phyloP scores from a whole-genome alignment of 1,284 basidiomycete genomes.

The Cryptococcus deneoformans region DNA sequence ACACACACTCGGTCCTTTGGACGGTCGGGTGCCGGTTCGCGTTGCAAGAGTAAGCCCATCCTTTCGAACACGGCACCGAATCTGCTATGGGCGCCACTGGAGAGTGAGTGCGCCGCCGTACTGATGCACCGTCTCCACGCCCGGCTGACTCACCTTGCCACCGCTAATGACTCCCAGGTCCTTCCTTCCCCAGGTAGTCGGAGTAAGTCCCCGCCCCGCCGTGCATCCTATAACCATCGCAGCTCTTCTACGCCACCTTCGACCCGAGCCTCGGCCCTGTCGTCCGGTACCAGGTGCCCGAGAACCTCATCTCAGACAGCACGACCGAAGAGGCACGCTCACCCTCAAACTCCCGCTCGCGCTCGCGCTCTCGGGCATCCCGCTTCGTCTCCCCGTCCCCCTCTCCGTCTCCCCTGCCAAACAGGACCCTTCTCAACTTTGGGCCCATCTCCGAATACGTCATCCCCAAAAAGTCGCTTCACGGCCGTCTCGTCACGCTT shows the following conservation, averaged over 20 bases:
- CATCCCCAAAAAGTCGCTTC: constrained; percentile 79
- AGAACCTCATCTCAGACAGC: constrained; percentile 44
- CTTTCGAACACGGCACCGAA: neutral
- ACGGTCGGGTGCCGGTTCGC: no score
- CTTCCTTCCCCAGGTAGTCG: constrained; percentile 49
- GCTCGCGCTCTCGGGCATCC: constrained; percentile 23
- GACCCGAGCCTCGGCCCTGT: constrained; percentile 45
- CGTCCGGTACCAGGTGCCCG: constrained; percentile 49
- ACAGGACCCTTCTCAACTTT: constrained; percentile 72
- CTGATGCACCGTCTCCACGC: neutral
- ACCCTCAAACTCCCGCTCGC: constrained; percentile 19
- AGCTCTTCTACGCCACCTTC: constrained; percentile 51
- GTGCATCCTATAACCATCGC: neutral
- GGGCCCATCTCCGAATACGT: constrained; percentile 89
- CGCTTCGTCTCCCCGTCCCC: constrained; percentile 1
- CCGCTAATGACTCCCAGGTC: constrained; percentile 37
- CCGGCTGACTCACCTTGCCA: neutral
- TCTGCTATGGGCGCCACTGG: constrained; percentile 16
- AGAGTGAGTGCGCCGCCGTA: constrained; percentile 11
- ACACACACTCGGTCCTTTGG: no score
- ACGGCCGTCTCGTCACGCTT: constrained; percentile 76
- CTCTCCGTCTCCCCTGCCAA: neutral
- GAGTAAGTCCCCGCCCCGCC: constrained; percentile 26
- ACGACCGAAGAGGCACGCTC: constrained; percentile 17
- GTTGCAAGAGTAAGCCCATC: neutral